A percentile compares a stretch with the other conserved stretches of the same genome.
Conservation (phyloP, 2,329 filamentous ascomycete species). For the Colletotrichum gloeosporioides region DNA sequence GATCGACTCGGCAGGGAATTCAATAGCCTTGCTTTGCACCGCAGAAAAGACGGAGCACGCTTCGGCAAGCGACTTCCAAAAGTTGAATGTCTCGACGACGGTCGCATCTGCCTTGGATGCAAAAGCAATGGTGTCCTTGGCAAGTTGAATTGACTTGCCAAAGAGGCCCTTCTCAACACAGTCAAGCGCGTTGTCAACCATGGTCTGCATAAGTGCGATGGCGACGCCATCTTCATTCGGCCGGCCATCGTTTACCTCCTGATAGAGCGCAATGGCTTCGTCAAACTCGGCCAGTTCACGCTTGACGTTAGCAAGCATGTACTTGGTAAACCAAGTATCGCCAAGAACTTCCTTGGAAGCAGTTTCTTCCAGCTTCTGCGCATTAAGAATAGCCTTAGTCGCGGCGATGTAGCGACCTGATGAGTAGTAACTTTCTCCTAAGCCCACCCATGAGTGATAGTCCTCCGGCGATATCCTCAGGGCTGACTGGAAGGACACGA, state of each 20-base stretch:
- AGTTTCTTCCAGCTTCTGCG: constrained; percentile 73
- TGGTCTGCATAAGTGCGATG: constrained; percentile 86
- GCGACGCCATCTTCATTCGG: constrained; percentile 84
- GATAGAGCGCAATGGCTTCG: constrained; percentile 79
- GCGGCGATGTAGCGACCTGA: constrained; percentile 95
- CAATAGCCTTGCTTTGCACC: constrained; percentile 69
- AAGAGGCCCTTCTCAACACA: constrained; percentile 85
- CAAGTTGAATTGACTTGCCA: constrained; percentile 78
- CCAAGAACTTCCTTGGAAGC: constrained; percentile 45
- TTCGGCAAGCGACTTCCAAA: constrained; percentile 93
- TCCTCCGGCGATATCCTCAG: constrained; percentile 83
- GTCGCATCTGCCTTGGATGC: constrained; percentile 66
- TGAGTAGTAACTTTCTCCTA: constrained; percentile 97
- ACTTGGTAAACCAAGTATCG: constrained; percentile 93
- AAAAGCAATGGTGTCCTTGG: constrained; percentile 71
- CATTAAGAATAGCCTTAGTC: constrained; percentile 87
- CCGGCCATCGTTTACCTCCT: constrained; percentile 70
- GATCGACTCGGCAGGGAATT: constrained; percentile 67
- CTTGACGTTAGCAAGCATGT: constrained; percentile 95
- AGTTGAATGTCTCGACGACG: constrained; percentile 80
- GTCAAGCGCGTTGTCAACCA: constrained; percentile 81
- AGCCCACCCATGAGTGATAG: constrained; percentile 94
- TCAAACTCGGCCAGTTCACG: constrained; percentile 91
- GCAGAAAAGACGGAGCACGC: constrained; percentile 84
- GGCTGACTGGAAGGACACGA: constrained; percentile 90